Evolutionary conservation across 176 grass and related monocot genomes (phyloP).

Genomic region (Zoysia pacifica): DNA sequence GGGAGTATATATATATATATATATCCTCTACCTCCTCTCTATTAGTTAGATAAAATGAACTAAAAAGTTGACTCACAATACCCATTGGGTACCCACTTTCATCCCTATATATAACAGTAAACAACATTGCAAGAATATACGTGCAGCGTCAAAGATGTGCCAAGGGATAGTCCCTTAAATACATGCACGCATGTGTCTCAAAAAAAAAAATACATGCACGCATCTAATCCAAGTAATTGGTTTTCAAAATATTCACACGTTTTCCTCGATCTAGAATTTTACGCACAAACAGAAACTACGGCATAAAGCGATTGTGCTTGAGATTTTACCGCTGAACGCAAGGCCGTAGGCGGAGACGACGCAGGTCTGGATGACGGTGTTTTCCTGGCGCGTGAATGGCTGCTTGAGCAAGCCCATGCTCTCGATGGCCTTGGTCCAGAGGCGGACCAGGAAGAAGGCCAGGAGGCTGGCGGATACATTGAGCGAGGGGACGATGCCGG

Average conservation of each 20-base stretch:
- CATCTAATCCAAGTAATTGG: not conserved
- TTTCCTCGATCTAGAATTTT: not conserved
- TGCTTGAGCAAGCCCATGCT: conserved; percentile 39
- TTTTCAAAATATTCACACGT: not conserved
- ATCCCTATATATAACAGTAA: not conserved
- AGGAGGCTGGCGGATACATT: conserved; percentile 78
- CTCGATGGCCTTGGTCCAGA: conserved; percentile 56
- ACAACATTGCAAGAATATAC: not conserved
- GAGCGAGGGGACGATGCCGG: conserved; percentile 81
- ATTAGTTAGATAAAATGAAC: too few species aligned
- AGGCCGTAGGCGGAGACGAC: conserved; percentile 26
- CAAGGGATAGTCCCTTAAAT: too few species aligned
- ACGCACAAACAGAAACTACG: not conserved
- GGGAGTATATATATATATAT: too few species aligned
- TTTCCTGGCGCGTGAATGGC: conserved; percentile 90
- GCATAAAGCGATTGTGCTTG: not conserved
- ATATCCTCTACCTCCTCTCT: too few species aligned
- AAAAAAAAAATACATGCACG: too few species aligned
- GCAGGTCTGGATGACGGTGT: conserved; percentile 93
- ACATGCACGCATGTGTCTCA: not conserved
- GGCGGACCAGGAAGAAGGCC: conserved; percentile 67
- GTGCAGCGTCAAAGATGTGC: not conserved
- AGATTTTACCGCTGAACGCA: not conserved
- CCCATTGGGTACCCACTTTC: too few species aligned
- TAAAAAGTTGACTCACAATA: too few species aligned